Base-by-base conservation (phyloP, 2,329 filamentous ascomycete species). In the Ophiostoma pallidulum region DNA sequence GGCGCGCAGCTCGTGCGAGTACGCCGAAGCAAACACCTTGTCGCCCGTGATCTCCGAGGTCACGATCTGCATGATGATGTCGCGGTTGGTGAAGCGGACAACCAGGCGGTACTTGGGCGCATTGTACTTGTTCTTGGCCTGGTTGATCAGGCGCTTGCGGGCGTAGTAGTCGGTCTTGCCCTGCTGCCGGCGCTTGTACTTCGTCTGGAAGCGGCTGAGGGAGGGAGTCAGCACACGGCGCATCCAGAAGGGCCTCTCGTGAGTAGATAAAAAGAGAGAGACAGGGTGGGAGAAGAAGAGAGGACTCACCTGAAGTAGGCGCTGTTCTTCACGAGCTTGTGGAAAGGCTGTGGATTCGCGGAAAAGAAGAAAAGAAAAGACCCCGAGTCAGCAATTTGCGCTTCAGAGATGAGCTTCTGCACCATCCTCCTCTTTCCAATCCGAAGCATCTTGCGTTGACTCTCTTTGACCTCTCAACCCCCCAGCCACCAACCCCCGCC, bases 91-190 rank as follows among this genome's bases (percentile, higher is more conserved):
- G 85, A 94, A 95, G 71, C 92, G 92, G 69, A 98, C 88, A 60
- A 98, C 92, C 67, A 98, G 85, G 68, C 92, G 87, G 85, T 98
- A 97, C 83, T 98, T 98, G 74, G 92, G 92, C 57, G 92, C 86
- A 77, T 94, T 94, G 86, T 97, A 98, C 86, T 98, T 98, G 88
- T 98, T 98, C 88, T 97, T 98, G 77, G 92, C 92, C 82, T 98
- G 92, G 78, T 88, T 90, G 80, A 97, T 92, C 73, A 98, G 81
- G 68, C 92, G 86, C 87, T 97, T 97, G 72, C 92, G 91, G 69
- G 92, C 92, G 73, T 96, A 97, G 88, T 98, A 98, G 72, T 98
- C 92, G 77, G 92, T 98, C 86, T 98, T 98, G 70, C 92, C 92
- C 66, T 84, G 68, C 61, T 87, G 82, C 74, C 92, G 84, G 71